Evolutionary conservation across 2,329 filamentous ascomycete genomes (phyloP).

Genomic region (Botrytis porri): DNA sequence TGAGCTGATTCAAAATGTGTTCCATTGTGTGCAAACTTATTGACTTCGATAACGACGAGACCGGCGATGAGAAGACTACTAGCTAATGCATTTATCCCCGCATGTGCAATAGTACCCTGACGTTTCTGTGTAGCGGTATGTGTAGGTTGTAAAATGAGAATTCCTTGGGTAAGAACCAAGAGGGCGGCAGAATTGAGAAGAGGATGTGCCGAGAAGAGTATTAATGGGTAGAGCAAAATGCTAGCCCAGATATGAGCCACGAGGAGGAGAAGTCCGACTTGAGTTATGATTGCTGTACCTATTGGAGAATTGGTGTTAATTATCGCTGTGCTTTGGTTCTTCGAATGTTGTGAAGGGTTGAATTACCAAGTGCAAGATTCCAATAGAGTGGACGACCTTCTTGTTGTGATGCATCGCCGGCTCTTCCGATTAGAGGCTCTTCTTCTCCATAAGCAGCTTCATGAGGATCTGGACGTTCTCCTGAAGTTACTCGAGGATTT

Average conservation of each 20-base stretch:
- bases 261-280: conserved; percentile 74
- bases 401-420: conserved; percentile 71
- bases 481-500: conserved; percentile 43
- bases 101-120: conserved; percentile 60
- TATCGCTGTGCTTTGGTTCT: background rate
- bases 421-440: conserved; percentile 67
- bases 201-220: conserved; percentile 86
- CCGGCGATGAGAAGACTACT: conserved; percentile 55
- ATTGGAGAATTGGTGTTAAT: conserved; percentile 27
- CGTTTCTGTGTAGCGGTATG: conserved; percentile 72
- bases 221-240: conserved; percentile 65
- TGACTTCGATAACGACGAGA: conserved; percentile 72
- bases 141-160: conserved; percentile 85
- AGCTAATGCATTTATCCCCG: conserved; percentile 62
- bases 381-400: conserved; percentile 60
- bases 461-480: conserved; percentile 28
- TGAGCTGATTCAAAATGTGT: conserved; percentile 78
- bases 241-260: conserved; percentile 73
- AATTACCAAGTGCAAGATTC: conserved; percentile 72
- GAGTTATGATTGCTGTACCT: conserved; percentile 81
- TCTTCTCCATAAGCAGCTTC: conserved; percentile 49
- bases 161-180: conserved; percentile 72
- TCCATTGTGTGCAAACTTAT: conserved; percentile 69
- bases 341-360: background rate
- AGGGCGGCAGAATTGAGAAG: conserved; percentile 67